Evolutionary conservation across 192 early-diverging fungal species (phyloP), one percentile per base, ranked within the genome.

Genomic region (Entomortierella lignicola): DNA sequence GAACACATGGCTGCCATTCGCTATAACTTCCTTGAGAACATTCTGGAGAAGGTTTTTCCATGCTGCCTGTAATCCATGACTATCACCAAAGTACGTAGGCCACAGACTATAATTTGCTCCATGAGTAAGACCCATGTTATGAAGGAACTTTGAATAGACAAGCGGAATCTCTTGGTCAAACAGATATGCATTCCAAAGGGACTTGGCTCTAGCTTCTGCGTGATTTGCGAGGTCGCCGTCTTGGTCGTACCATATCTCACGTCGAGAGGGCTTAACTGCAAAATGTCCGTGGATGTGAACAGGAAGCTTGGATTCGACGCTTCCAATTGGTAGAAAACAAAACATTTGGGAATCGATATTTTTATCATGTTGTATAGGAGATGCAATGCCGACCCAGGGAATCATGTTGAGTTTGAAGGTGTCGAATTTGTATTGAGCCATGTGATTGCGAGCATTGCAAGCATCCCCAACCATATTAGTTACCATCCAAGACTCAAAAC

Each of bases 251-350:
- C 67, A 66, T 32, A 82, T 61, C 42, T 74, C 72, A 10, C 75
- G 74, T 26, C 80, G 74, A 32, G 68, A 80, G 18, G 59, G 68
- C 27, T 71, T 57, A 26, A 84, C 72, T 4, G 82, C 80, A 54
- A 84, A 84, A 53, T 75, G 72, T 2, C 82, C 82, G 34, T 84
- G 73, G 21, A 84, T 77, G 30, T 81, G 80, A 18, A 80, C 72
- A 0, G 55, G 66, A 18, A 83, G 66, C 0, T 72, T 72, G 1
- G 54, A 59, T 17, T 32, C 23, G 30, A 72, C 56, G 11, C 81
- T 47, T 6, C 13, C 67, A 31, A 84, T 71, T 1, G 82, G 82
- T 13, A 84, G 39, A 29, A 84, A 84, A 11, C 82, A 84, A 52
- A 82, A 84, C 47, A 84, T 31, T 0, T 63, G 18, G 2, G 72